Evolutionary conservation across 2,329 filamentous ascomycete species (phyloP).

Genomic region (Talaromyces sp.): DNA sequence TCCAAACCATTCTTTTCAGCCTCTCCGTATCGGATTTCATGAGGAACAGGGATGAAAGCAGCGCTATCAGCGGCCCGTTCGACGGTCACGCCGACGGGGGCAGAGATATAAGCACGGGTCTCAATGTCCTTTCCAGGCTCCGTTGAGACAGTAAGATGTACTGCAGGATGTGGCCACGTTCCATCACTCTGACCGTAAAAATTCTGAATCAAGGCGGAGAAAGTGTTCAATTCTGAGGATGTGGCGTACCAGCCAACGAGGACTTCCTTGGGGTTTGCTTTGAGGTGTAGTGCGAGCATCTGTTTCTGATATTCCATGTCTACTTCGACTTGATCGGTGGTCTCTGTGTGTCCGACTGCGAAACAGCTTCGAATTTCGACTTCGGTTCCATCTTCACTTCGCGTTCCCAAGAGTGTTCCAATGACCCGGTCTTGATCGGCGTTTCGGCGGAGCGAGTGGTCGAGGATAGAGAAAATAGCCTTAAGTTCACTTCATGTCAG

Average conservation of each 20-base stretch:
- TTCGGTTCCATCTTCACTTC: slow-evolving; percentile 94
- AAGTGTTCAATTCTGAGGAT: slow-evolving; percentile 93
- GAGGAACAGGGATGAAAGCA: slow-evolving; percentile 93
- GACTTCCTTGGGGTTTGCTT: slow-evolving; percentile 87
- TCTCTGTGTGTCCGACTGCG: slow-evolving; percentile 96
- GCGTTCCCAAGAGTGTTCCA: slow-evolving; percentile 85
- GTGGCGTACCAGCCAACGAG: slow-evolving; percentile 99
- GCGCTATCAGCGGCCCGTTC: slow-evolving; percentile 95
- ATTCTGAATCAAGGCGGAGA: slow-evolving; percentile 98
- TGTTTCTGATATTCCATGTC: slow-evolving; percentile 99
- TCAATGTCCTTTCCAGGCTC: slow-evolving; percentile 83
- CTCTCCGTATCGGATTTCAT: slow-evolving; percentile 86
- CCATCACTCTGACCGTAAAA: slow-evolving; percentile 98
- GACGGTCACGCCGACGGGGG: slow-evolving; percentile 87
- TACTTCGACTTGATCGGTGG: slow-evolving; percentile 96
- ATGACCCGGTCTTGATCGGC: slow-evolving; percentile 93
- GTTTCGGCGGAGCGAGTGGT: slow-evolving; percentile 90
- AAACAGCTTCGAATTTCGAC: slow-evolving; percentile 95
- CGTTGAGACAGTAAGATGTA: slow-evolving; percentile 92
- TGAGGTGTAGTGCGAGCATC: slow-evolving; percentile 92
- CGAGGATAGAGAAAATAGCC: slow-evolving; percentile 65
- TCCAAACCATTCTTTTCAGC: slow-evolving; percentile 72
- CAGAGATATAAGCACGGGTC: slow-evolving; percentile 89
- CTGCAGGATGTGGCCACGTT: slow-evolving; percentile 94
- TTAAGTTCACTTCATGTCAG: slow-evolving; percentile 21